These are phyloP conservation scores for Geotrichum cucujoidarum DNA, from an alignment of 1,139 yeast genomes.

Conservation along the genomic window DNA sequence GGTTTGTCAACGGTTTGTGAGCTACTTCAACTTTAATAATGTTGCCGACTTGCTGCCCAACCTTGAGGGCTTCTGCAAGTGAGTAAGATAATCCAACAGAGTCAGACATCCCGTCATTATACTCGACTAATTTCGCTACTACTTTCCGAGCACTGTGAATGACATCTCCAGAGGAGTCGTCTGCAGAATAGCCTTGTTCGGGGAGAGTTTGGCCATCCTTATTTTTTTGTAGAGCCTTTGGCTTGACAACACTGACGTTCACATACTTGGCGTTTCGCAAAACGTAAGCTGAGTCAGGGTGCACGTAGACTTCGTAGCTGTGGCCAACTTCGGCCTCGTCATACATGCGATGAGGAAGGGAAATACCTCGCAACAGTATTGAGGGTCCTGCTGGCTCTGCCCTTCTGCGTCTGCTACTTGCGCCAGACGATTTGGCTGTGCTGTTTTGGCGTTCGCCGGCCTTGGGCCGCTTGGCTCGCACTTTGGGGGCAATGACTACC, in stretches of 20 bases:
- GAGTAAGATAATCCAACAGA: slow-evolving; percentile 54
- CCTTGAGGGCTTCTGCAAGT: slow-evolving; percentile 56
- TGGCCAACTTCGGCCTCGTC: slow-evolving; percentile 16
- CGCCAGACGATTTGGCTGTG: slow-evolving; percentile 26
- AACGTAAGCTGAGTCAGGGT: slow-evolving; percentile 38
- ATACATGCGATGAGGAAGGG: slow-evolving; percentile 47
- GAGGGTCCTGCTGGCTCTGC: slow-evolving; percentile 34
- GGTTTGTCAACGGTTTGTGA: slow-evolving; percentile 38
- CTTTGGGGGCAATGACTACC: slow-evolving; percentile 77
- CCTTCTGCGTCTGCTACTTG: slow-evolving; percentile 17
- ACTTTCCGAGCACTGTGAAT: slow-evolving; percentile 40
- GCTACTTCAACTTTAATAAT: slow-evolving; percentile 53
- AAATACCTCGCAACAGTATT: slow-evolving; percentile 50
- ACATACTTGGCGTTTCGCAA: slow-evolving; percentile 46
- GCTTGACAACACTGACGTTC: slow-evolving; percentile 49
- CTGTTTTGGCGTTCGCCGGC: slow-evolving; percentile 23
- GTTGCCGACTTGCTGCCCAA: slow-evolving; percentile 47
- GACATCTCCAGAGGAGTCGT: slow-evolving; percentile 16
- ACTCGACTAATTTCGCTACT: slow-evolving; percentile 50
- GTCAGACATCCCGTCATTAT: slow-evolving; percentile 39
- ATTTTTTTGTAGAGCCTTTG: slow-evolving; percentile 23
- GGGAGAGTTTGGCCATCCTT: slow-evolving; percentile 1
- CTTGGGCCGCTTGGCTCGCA: slow-evolving; percentile 39
- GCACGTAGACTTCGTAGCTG: slow-evolving; percentile 44
- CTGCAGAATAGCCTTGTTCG: slow-evolving; percentile 17